A percentile compares a stretch with the other conserved stretches of the same genome.
phyloP scores from a whole-genome alignment of 179 eudicot genomes.

The Beta corolliflora region DNA sequence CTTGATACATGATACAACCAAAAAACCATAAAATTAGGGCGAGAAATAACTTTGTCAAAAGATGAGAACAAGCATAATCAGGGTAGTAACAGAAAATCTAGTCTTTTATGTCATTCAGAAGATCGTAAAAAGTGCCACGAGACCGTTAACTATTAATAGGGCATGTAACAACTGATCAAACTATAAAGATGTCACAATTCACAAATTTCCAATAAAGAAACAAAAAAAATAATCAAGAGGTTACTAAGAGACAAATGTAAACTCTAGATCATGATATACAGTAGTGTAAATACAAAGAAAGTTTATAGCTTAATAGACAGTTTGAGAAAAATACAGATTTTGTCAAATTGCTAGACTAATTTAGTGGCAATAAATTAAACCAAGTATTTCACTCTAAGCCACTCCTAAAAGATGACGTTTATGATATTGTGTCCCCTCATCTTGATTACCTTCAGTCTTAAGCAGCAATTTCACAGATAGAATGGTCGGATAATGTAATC shows the following conservation, averaged over 20 bases:
- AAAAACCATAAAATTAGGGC: too few species aligned
- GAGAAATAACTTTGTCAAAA: too few species aligned
- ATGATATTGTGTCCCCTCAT: neutral
- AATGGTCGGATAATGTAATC: neutral
- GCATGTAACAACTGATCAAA: too few species aligned
- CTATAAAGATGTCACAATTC: neutral
- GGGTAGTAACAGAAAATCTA: too few species aligned
- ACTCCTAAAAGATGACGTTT: constrained; percentile 9
- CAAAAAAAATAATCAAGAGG: neutral
- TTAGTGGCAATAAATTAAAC: constrained; percentile 4
- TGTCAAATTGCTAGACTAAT: neutral
- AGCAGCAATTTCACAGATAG: neutral
- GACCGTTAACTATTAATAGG: too few species aligned
- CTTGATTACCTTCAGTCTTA: neutral
- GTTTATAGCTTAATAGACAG: neutral
- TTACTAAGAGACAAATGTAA: constrained; percentile 1
- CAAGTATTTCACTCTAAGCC: constrained; percentile 16
- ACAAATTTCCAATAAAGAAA: neutral
- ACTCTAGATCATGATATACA: neutral
- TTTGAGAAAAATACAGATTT: neutral
- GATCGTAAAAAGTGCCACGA: too few species aligned
- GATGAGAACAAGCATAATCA: too few species aligned
- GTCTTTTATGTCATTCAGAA: too few species aligned
- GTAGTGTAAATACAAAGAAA: too few species aligned
- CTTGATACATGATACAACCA: too few species aligned